A percentile compares a stretch with the other conserved stretches of the same genome.
phyloP scores from a whole-genome alignment of 208 protist species.

The Acanthamoeba rhysodes region DNA sequence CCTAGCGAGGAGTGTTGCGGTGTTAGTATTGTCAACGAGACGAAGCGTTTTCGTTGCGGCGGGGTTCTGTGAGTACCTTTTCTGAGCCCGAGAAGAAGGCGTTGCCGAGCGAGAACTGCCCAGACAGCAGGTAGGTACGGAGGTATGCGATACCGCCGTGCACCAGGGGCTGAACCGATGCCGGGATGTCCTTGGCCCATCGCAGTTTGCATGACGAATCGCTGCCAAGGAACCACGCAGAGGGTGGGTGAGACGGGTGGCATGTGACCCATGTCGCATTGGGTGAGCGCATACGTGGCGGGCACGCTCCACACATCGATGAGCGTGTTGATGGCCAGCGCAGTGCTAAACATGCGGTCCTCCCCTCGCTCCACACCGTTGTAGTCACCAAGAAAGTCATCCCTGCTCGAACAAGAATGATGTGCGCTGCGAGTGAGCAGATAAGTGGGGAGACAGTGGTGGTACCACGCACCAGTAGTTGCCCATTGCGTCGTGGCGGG shows the following conservation, averaged over 20 bases:
- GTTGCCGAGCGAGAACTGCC: not conserved
- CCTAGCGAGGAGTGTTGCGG: too few relatives aligned
- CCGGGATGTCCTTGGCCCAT: not conserved
- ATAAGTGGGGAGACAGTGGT: too few relatives aligned
- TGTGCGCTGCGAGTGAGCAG: too few relatives aligned
- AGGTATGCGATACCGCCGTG: not conserved
- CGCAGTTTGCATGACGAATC: not conserved
- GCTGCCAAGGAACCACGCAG: not conserved
- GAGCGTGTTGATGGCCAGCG: conserved; percentile 31
- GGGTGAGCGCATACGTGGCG: not conserved
- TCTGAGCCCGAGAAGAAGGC: conserved; percentile 50
- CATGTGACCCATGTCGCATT: too few relatives aligned
- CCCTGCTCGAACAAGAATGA: not conserved
- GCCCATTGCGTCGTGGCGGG: not conserved
- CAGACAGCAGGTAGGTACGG: not conserved
- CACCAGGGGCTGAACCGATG: not conserved
- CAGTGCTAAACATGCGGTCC: conserved; percentile 24
- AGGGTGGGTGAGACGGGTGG: too few relatives aligned
- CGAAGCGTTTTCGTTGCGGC: too few relatives aligned
- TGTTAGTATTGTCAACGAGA: too few relatives aligned
- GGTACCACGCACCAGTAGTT: not conserved
- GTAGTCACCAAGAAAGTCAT: conserved; percentile 59
- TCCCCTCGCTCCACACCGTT: not conserved
- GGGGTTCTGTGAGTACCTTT: not conserved
- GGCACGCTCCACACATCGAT: conserved; percentile 7